Conservation (phyloP, 140 eudicot genomes). For the Anethum foeniculum region DNA sequence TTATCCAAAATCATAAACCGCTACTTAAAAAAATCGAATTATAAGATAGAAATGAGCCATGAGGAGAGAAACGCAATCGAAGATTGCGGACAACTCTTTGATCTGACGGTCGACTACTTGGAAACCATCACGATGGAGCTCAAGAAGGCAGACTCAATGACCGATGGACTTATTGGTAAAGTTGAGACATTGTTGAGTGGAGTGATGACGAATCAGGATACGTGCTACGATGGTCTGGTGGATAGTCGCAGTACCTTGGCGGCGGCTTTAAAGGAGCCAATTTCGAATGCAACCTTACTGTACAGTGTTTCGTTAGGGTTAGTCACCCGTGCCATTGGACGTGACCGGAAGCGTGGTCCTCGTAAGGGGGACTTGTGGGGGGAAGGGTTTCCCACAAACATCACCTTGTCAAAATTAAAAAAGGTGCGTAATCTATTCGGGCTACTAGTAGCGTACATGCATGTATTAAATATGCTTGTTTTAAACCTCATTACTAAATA, state of each 20-base stretch:
- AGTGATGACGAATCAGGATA: slow-evolving; percentile 11
- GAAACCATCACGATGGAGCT: slow-evolving; percentile 3
- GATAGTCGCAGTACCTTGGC: not conserved
- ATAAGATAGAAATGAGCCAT: not conserved
- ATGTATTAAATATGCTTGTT: not conserved
- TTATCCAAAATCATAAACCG: not conserved
- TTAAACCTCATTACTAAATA: too few relatives aligned
- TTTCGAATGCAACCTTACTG: not conserved
- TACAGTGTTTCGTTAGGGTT: slow-evolving; percentile 8
- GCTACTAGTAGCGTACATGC: not conserved
- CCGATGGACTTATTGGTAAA: slow-evolving; percentile 8
- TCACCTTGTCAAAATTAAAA: not conserved
- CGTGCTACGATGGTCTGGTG: slow-evolving; percentile 2
- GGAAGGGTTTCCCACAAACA: not conserved
- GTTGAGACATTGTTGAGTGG: slow-evolving; percentile 9
- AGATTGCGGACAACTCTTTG: slow-evolving; percentile 3
- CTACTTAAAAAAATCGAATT: not conserved
- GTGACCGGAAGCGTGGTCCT: not conserved
- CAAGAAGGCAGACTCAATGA: not conserved
- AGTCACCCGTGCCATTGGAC: slow-evolving; percentile 9
- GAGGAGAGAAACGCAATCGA: slow-evolving; percentile 3
- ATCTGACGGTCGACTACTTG: slow-evolving; percentile 5
- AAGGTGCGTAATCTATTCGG: slow-evolving; percentile 1
- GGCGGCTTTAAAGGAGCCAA: not conserved
- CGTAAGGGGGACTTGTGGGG: not conserved